These are phyloP conservation scores for Boechera retrofracta DNA, from an alignment of 345 rosid species.

Conservation along the genomic window DNA sequence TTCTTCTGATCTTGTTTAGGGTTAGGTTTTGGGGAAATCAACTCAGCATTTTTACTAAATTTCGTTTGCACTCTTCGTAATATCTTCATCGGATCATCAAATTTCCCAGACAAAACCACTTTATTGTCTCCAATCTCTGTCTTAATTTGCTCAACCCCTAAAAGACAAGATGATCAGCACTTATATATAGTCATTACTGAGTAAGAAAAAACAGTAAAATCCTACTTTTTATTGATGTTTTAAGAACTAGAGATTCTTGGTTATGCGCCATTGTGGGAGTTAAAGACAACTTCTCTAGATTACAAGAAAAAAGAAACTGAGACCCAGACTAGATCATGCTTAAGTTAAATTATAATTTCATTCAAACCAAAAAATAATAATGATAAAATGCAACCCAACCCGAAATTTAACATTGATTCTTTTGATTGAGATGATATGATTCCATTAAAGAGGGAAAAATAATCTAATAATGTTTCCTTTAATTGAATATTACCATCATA, in stretches of 20 bases:
- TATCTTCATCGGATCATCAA: slow-evolving; percentile 55
- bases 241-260: neutral
- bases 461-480: neutral
- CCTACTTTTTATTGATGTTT: neutral
- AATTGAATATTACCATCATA: slow-evolving; percentile 54
- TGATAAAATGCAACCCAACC: no score
- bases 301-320: neutral
- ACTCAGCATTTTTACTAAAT: slow-evolving; percentile 57
- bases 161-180: neutral
- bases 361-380: neutral
- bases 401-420: neutral
- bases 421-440: neutral
- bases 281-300: neutral
- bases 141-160: slow-evolving; percentile 63
- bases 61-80: slow-evolving; percentile 57
- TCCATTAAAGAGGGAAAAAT: neutral
- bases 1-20: slow-evolving; percentile 35
- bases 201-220: neutral
- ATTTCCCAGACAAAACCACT: slow-evolving; percentile 59
- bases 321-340: neutral
- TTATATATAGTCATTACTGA: neutral
- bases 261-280: neutral
- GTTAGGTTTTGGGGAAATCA: slow-evolving; percentile 58
- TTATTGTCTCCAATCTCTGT: slow-evolving; percentile 46
- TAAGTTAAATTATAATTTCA: neutral